These are phyloP conservation scores for Boechera divaricarpa DNA, from an alignment of 345 rosid species.

Conservation along the genomic window DNA sequence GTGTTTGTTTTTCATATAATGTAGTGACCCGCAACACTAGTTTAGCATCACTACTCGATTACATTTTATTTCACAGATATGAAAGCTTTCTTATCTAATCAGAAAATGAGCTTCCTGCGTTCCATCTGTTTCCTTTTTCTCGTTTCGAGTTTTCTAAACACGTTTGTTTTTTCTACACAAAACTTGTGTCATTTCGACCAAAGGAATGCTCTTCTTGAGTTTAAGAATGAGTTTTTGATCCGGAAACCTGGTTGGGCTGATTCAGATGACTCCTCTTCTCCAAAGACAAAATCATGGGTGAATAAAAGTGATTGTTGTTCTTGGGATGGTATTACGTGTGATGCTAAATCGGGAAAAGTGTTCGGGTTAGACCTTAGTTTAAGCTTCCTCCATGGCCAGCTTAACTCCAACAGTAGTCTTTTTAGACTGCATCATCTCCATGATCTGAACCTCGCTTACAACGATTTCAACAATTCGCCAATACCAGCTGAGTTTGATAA, in stretches of 20 bases:
- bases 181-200: background rate
- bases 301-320: background rate
- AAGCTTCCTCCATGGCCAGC: background rate
- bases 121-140: background rate
- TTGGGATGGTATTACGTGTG: slow-evolving; percentile 1
- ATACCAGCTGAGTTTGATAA: background rate
- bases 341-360: background rate
- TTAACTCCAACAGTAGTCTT: background rate
- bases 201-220: background rate
- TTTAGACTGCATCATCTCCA: background rate
- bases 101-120: background rate
- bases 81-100: background rate
- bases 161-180: background rate
- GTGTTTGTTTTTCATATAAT: too few species aligned
- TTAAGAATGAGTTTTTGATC: background rate
- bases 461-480: background rate
- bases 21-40: too few species aligned
- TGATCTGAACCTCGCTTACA: background rate
- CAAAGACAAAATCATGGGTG: background rate
- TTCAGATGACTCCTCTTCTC: too few species aligned
- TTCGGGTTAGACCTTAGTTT: background rate
- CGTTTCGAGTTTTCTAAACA: background rate
- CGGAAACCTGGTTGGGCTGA: too few species aligned
- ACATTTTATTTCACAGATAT: background rate
- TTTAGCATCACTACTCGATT: background rate